These are phyloP conservation scores for Curvularia eragrostidis DNA, from an alignment of 2,329 filamentous ascomycete species.

Conservation along the genomic window DNA sequence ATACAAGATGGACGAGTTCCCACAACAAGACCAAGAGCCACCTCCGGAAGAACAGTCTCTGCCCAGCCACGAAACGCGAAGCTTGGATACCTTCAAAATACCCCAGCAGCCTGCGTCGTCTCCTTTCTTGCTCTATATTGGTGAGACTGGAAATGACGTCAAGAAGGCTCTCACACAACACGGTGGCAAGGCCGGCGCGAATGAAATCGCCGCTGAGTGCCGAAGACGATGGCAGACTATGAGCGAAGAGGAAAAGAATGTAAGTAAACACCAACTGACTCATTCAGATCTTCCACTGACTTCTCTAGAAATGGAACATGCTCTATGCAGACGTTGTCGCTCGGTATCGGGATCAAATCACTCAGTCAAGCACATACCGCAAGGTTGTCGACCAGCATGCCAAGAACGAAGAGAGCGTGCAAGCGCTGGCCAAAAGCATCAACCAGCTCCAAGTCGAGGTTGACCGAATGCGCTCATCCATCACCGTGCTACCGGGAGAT, in stretches of 20 bases:
- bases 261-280: constrained; percentile 11
- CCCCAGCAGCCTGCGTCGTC: constrained; percentile 50
- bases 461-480: constrained; percentile 47
- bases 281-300: constrained; percentile 19
- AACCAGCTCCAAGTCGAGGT: constrained; percentile 51
- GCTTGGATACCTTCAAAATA: constrained; percentile 43
- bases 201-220: constrained; percentile 53
- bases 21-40: constrained; percentile 29
- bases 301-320: constrained; percentile 50
- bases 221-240: constrained; percentile 50
- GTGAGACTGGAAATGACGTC: constrained; percentile 49
- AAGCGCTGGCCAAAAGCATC: constrained; percentile 50
- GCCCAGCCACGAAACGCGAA: constrained; percentile 28
- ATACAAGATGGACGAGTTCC: constrained; percentile 44
- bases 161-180: constrained; percentile 47
- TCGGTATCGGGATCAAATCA: constrained; percentile 48
- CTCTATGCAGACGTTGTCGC: constrained; percentile 51
- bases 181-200: constrained; percentile 48
- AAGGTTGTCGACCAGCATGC: constrained; percentile 48
- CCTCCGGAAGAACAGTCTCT: constrained; percentile 23
- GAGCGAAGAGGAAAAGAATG: constrained; percentile 49
- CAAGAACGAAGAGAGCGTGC: constrained; percentile 50
- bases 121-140: constrained; percentile 51
- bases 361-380: constrained; percentile 45
- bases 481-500: constrained; percentile 35